Conservation (phyloP, 192 early-diverging fungal species). For the Mortierella claussenii region DNA sequence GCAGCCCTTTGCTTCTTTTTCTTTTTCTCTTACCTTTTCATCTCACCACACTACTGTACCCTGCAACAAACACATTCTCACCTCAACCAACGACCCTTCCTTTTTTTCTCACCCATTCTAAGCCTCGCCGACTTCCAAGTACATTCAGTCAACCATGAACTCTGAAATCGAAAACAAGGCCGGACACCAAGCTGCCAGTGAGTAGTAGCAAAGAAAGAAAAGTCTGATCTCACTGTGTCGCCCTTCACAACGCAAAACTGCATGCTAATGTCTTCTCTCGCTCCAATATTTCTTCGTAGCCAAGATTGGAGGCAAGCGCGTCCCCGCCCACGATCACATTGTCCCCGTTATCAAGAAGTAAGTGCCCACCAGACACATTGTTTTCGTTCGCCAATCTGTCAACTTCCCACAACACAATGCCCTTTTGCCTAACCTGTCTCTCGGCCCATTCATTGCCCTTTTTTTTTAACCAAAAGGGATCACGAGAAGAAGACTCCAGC, state of each 20-base stretch:
- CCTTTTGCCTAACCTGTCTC: not conserved
- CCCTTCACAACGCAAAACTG: no score
- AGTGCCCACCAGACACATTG: not conserved
- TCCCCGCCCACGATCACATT: conserved; percentile 30
- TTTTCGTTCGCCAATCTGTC: not conserved
- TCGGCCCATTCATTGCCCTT: not conserved
- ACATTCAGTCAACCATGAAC: conserved; percentile 34
- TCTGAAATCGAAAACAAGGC: conserved; percentile 38
- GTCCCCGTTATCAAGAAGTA: conserved; percentile 54
- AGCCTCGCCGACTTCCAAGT: not conserved
- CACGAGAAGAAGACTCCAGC: conserved; percentile 10
- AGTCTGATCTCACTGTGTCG: no score
- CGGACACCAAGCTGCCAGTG: conserved; percentile 34
- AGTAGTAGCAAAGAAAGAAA: not conserved
- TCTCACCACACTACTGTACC: not conserved
- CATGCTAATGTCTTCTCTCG: no score
- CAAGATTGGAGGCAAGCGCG: conserved; percentile 48
- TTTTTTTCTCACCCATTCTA: not conserved
- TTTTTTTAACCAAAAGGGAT: conserved; percentile 12
- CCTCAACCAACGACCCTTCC: no score
- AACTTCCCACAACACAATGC: not conserved
- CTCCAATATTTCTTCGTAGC: conserved; percentile 10
- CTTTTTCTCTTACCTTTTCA: not conserved
- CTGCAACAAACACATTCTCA: no score
- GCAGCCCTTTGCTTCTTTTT: not conserved